Percentiles rank a stretch among this genome's conserved stretches.
Evolutionary conservation across 179 eudicot genomes (phyloP).

Genomic region (Spinacia oleracea): DNA sequence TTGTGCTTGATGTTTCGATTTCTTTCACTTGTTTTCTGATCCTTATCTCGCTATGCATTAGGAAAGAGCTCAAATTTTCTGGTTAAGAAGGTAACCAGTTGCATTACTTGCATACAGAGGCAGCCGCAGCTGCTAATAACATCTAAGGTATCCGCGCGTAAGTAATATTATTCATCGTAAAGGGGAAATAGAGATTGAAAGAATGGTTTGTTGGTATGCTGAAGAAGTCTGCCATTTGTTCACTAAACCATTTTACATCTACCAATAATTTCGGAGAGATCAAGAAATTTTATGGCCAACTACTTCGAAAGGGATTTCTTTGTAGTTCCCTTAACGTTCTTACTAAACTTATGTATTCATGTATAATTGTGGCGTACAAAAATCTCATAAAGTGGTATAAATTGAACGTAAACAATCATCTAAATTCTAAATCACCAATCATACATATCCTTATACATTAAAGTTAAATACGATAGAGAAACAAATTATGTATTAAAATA

Average conservation of each 20-base stretch:
- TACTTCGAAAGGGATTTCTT: conserved; percentile 43
- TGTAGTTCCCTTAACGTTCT: conserved; percentile 41
- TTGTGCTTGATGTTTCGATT: background rate
- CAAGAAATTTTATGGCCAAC: conserved; percentile 49
- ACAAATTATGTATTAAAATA: no score
- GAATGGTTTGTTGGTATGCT: background rate
- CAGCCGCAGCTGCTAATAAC: conserved; percentile 5
- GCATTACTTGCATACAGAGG: background rate
- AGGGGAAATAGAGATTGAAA: background rate
- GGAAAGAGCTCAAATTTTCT: background rate
- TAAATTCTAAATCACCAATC: no score
- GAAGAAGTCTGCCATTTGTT: conserved; percentile 32
- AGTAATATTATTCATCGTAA: background rate
- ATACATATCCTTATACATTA: no score
- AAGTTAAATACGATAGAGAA: no score
- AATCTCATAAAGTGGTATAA: no score
- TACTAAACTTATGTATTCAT: conserved; percentile 46
- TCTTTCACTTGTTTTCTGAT: background rate
- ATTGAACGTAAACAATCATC: no score
- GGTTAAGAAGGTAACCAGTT: background rate
- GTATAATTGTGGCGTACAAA: conserved; percentile 34
- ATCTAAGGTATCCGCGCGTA: background rate
- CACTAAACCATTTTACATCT: conserved; percentile 40
- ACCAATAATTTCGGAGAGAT: conserved; percentile 40
- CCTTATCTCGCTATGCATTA: background rate